Conservation (phyloP, 1,284 basidiomycete genomes). For the Violaceomyces palustris region DNA sequence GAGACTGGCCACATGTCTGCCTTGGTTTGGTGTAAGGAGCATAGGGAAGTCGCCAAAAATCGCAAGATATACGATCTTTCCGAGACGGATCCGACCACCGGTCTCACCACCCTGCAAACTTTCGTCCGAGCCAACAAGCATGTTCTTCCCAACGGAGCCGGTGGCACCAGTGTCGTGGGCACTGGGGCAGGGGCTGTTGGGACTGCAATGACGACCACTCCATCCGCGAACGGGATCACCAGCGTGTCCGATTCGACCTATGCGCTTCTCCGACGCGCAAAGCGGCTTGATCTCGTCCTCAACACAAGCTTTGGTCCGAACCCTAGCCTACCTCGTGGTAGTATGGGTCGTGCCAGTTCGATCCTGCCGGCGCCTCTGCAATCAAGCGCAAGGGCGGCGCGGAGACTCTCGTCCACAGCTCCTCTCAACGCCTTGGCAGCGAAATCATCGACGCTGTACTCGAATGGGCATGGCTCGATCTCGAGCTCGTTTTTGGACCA, state of each 20-base stretch:
- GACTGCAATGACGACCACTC: neutral
- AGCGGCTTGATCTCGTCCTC: slow-evolving; percentile 13
- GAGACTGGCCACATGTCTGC: slow-evolving; percentile 76
- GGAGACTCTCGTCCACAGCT: neutral
- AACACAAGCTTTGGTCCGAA: neutral
- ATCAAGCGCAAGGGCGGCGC: neutral
- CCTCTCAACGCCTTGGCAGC: neutral
- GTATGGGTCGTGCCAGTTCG: neutral
- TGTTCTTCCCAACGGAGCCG: slow-evolving; percentile 51
- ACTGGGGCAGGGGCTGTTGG: too few relatives aligned
- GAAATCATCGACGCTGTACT: neutral
- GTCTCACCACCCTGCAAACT: slow-evolving; percentile 79
- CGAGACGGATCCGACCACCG: slow-evolving; percentile 70
- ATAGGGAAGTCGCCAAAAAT: slow-evolving; percentile 61
- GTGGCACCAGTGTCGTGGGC: neutral
- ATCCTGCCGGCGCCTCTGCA: neutral
- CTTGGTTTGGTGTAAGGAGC: slow-evolving; percentile 74
- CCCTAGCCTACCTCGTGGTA: neutral
- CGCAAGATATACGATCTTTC: slow-evolving; percentile 73
- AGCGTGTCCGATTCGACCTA: slow-evolving; percentile 26
- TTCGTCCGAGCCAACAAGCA: slow-evolving; percentile 79
- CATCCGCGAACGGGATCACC: slow-evolving; percentile 3
- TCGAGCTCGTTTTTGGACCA: too few relatives aligned
- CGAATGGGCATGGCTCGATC: neutral
- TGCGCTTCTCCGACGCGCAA: slow-evolving; percentile 38